These are phyloP conservation scores for Naganishia antarctica DNA, from an alignment of 768 basidiomycete species.

Conservation along the genomic window DNA sequence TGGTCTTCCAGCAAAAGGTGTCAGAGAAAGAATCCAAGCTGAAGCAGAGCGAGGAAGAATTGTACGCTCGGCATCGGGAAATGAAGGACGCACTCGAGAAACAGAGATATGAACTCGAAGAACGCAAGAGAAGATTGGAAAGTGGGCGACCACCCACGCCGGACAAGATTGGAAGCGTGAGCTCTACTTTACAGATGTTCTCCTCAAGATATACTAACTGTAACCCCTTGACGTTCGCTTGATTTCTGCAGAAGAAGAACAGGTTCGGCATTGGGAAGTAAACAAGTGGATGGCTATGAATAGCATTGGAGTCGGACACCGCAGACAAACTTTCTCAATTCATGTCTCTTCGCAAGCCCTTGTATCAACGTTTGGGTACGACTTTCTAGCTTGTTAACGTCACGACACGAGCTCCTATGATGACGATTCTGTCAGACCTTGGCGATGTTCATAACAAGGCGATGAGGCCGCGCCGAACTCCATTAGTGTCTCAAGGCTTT, in stretches of 20 bases:
- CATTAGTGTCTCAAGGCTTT: too few species aligned
- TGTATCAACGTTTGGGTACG: too few species aligned
- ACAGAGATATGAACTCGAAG: slow-evolving; percentile 89
- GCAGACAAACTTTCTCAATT: too few species aligned
- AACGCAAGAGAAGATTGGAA: slow-evolving; percentile 95
- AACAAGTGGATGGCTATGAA: not conserved
- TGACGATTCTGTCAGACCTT: too few species aligned
- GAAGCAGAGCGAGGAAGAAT: slow-evolving; percentile 98
- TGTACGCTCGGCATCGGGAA: slow-evolving; percentile 96
- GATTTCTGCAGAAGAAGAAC: slow-evolving; percentile 20
- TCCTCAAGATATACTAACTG: not conserved
- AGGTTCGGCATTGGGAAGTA: slow-evolving; percentile 26
- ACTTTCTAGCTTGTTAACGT: too few species aligned
- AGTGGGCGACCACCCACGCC: slow-evolving; percentile 90
- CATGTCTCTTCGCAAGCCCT: too few species aligned
- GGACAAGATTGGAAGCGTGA: slow-evolving; percentile 60
- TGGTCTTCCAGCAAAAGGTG: slow-evolving; percentile 99
- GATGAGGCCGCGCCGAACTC: too few species aligned
- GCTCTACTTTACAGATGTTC: not conserved
- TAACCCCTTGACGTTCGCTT: not conserved
- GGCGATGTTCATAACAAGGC: too few species aligned
- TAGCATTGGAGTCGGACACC: too few species aligned
- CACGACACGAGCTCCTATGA: too few species aligned
- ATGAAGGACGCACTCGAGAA: slow-evolving; percentile 99
- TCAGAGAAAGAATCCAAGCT: slow-evolving; percentile 98